phyloP scores from a whole-genome alignment of 345 rosid species.

The Gossypium anomalum region DNA sequence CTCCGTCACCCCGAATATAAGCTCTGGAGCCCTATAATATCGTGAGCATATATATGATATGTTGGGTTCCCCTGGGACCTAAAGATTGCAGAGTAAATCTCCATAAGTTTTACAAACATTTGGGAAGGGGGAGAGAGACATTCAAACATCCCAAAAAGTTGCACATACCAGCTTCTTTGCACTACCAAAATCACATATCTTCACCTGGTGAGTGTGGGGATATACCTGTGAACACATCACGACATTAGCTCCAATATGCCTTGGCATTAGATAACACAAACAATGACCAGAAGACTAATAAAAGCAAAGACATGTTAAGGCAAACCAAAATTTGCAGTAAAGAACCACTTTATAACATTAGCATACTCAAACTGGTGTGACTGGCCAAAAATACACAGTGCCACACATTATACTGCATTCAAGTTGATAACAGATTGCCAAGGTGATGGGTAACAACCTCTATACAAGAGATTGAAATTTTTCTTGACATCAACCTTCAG shows the following conservation, averaged over 20 bases:
- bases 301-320: background rate
- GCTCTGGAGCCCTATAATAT: constrained; percentile 98
- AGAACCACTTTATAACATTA: background rate
- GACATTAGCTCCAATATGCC: constrained; percentile 16
- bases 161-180: constrained; percentile 94
- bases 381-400: background rate
- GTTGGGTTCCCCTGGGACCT: constrained; percentile 99
- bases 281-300: background rate
- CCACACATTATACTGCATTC: background rate
- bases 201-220: constrained; percentile 84
- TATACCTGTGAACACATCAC: constrained; percentile 57
- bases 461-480: background rate
- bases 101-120: background rate
- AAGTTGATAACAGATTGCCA: background rate
- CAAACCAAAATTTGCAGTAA: background rate
- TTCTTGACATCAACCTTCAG: background rate
- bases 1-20: constrained; percentile 91
- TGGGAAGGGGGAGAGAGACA: background rate
- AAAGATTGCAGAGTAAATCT: constrained; percentile 20
- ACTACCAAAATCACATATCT: constrained; percentile 96
- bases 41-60: constrained; percentile 95
- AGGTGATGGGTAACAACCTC: background rate
- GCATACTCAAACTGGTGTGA: background rate
- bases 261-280: background rate
- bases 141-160: background rate